Conservation (phyloP, 2,329 filamentous ascomycete species). For the Rhynchosporium secalis region DNA sequence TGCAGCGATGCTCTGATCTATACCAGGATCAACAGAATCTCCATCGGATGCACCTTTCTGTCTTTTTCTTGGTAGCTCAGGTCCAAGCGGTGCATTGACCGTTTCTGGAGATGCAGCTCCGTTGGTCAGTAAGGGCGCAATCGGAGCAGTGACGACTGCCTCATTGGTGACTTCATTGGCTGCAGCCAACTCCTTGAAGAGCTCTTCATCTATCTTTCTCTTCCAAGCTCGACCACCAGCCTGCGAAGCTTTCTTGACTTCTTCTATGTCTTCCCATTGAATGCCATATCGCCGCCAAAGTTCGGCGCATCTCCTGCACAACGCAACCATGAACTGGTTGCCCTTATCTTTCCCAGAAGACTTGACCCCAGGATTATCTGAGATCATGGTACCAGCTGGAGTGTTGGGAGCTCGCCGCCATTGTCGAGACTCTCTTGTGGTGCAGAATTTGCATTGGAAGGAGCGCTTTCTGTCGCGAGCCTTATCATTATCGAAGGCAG, state of each 20-base stretch:
- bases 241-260: constrained; percentile 83
- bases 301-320: constrained; percentile 88
- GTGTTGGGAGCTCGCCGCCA: constrained; percentile 89
- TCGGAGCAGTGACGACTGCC: constrained; percentile 42
- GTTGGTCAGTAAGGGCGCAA: constrained; percentile 27
- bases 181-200: constrained; percentile 70
- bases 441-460: constrained; percentile 95
- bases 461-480: constrained; percentile 71
- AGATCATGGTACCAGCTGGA: constrained; percentile 67
- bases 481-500: constrained; percentile 90
- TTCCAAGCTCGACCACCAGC: constrained; percentile 82
- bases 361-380: constrained; percentile 62
- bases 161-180: constrained; percentile 61
- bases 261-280: constrained; percentile 91
- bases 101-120: constrained; percentile 32
- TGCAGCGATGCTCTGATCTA: constrained; percentile 24
- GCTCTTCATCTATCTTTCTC: constrained; percentile 86
- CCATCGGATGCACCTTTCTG: constrained; percentile 56
- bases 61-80: constrained; percentile 65
- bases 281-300: constrained; percentile 96
- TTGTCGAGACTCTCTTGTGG: constrained; percentile 74
- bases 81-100: constrained; percentile 34
- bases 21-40: constrained; percentile 15
- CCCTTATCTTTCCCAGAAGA: constrained; percentile 71
- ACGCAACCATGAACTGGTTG: constrained; percentile 71